phyloP scores from a whole-genome alignment of 2,329 filamentous ascomycete genomes.

The Penicillium hesseltinei region DNA sequence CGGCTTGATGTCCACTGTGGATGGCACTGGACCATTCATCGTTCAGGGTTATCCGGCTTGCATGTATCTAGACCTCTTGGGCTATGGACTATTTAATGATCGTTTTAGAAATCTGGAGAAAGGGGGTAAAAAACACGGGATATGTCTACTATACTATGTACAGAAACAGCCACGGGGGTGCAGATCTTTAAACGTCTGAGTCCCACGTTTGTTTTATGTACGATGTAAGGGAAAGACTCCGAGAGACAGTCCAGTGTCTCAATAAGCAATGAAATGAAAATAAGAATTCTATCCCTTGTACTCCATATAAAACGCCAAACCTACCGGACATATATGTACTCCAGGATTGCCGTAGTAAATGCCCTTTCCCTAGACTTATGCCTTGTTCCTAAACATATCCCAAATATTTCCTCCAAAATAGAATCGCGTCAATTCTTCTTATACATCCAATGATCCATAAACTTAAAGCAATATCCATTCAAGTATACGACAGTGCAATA shows the following conservation, averaged over 20 bases:
- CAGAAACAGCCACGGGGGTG: background rate
- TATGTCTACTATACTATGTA: background rate
- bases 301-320: background rate
- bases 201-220: conserved; percentile 4
- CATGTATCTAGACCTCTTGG: conserved; percentile 4
- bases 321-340: background rate
- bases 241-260: background rate
- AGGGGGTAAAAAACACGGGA: background rate
- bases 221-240: background rate
- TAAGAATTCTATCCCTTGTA: conserved; percentile 2
- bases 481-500: background rate
- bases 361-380: background rate
- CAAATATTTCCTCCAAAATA: no score
- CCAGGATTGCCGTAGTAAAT: background rate
- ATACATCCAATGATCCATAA: background rate
- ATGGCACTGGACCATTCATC: conserved; percentile 3
- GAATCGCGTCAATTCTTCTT: background rate
- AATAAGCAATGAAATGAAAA: background rate
- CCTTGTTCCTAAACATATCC: no score
- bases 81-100: background rate
- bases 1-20: conserved; percentile 10
- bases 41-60: background rate
- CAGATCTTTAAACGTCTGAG: background rate
- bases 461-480: background rate
- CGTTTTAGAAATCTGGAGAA: background rate